These are phyloP conservation scores for Henckelia pumila DNA, from an alignment of 257 asterid genomes.

Conservation along the genomic window DNA sequence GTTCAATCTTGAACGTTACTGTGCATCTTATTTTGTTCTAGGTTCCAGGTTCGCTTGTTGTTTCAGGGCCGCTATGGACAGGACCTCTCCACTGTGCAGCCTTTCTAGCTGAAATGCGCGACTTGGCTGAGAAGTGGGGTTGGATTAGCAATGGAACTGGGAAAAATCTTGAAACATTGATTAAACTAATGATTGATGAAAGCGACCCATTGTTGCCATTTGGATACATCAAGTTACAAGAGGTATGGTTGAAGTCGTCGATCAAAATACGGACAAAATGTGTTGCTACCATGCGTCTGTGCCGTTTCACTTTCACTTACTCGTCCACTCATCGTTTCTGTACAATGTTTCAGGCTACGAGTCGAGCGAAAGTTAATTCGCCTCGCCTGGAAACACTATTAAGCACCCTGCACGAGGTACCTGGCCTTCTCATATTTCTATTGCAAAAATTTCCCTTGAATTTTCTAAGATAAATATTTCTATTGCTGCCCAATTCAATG, in stretches of 20 bases:
- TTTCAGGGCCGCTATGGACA: conserved; percentile 95
- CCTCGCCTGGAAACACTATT: conserved; percentile 50
- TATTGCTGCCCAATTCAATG: no score
- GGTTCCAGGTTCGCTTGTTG: conserved; percentile 65
- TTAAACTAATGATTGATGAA: conserved; percentile 71
- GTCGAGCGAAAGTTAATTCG: conserved; percentile 76
- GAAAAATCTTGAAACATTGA: conserved; percentile 52
- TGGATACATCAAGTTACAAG: conserved; percentile 74
- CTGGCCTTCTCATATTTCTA: neutral
- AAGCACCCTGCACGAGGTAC: conserved; percentile 60
- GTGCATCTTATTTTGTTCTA: conserved; percentile 30
- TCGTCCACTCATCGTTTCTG: conserved; percentile 6
- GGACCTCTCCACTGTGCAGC: conserved; percentile 79
- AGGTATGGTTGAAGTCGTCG: conserved; percentile 44
- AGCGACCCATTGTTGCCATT: conserved; percentile 81
- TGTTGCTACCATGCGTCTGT: no score
- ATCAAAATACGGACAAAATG: no score
- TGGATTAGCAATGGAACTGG: conserved; percentile 68
- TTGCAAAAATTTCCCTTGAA: conserved; percentile 1
- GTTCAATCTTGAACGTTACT: conserved; percentile 10
- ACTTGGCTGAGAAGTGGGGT: conserved; percentile 81
- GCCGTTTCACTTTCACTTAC: conserved; percentile 11
- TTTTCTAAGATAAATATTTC: no score
- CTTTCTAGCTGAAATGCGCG: conserved; percentile 54
- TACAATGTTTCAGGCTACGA: conserved; percentile 55